Evolutionary conservation across 257 asterid species (phyloP).

Genomic region (Apocynum venetum): DNA sequence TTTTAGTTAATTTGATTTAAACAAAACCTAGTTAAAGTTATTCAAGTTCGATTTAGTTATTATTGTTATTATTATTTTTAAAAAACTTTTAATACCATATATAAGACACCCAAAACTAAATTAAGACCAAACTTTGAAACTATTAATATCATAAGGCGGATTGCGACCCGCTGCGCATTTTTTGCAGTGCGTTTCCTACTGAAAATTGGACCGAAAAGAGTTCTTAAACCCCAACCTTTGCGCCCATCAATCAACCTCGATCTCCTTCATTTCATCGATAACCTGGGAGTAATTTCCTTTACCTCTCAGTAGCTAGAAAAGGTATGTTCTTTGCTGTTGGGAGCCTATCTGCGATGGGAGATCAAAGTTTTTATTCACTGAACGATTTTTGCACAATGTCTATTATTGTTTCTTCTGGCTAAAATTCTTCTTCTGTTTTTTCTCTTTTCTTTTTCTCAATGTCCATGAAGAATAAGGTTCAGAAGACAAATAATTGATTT

Average conservation of each 20-base stretch:
- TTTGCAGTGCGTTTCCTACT: too few relatives aligned
- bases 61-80: too few relatives aligned
- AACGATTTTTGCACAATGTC: background rate
- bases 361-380: background rate
- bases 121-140: too few relatives aligned
- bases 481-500: background rate
- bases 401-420: background rate
- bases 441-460: background rate
- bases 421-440: background rate
- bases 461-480: background rate
- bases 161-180: too few relatives aligned
- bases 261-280: background rate
- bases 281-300: background rate
- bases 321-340: background rate
- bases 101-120: too few relatives aligned
- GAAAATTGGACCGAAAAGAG: too few relatives aligned
- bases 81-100: too few relatives aligned
- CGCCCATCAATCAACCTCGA: conserved; percentile 1
- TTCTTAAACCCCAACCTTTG: background rate
- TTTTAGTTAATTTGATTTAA: too few relatives aligned
- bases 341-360: background rate
- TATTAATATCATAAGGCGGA: too few relatives aligned
- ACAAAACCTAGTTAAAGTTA: too few relatives aligned
- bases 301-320: background rate
- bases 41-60: too few relatives aligned